Evolutionary conservation across 2,329 filamentous ascomycete species (phyloP).

Genomic region (Westerdykella ornata): DNA sequence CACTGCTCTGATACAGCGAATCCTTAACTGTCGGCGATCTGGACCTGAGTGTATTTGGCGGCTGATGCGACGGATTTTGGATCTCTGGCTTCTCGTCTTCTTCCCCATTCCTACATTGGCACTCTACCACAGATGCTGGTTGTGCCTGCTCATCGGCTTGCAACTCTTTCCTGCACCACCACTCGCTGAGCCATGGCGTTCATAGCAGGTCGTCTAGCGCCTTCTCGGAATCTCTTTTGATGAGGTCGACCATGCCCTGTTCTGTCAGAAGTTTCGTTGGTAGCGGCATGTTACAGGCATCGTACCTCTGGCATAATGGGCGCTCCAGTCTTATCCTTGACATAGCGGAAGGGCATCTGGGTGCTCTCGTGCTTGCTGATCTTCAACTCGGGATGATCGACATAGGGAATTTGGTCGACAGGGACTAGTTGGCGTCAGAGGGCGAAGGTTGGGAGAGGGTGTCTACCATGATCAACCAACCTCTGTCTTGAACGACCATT

Average conservation of each 20-base stretch:
- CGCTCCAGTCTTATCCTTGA: conserved; percentile 64
- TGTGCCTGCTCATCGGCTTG: too few relatives aligned
- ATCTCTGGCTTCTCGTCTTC: too few relatives aligned
- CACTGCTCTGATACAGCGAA: too few relatives aligned
- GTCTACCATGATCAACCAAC: conserved; percentile 45
- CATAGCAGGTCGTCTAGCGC: conserved; percentile 78
- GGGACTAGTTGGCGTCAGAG: conserved; percentile 52
- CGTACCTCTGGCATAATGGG: conserved; percentile 87
- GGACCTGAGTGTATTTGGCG: too few relatives aligned
- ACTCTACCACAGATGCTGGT: too few relatives aligned
- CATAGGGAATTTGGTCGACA: conserved; percentile 70
- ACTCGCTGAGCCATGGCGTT: neutral
- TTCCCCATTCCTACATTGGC: too few relatives aligned
- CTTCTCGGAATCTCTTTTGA: conserved; percentile 90
- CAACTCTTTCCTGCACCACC: too few relatives aligned
- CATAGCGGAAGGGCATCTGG: conserved; percentile 97
- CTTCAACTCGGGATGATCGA: conserved; percentile 83
- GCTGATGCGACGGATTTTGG: too few relatives aligned
- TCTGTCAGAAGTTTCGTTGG: conserved; percentile 7
- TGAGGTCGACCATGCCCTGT: conserved; percentile 90
- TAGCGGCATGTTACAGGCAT: conserved; percentile 10
- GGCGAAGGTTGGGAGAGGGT: neutral
- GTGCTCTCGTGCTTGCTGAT: conserved; percentile 91
- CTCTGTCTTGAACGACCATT: conserved; percentile 75
- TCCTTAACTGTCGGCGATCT: too few relatives aligned